These are phyloP conservation scores for Ustilago xerochloae DNA, from an alignment of 1,284 basidiomycete species.

Conservation along the genomic window DNA sequence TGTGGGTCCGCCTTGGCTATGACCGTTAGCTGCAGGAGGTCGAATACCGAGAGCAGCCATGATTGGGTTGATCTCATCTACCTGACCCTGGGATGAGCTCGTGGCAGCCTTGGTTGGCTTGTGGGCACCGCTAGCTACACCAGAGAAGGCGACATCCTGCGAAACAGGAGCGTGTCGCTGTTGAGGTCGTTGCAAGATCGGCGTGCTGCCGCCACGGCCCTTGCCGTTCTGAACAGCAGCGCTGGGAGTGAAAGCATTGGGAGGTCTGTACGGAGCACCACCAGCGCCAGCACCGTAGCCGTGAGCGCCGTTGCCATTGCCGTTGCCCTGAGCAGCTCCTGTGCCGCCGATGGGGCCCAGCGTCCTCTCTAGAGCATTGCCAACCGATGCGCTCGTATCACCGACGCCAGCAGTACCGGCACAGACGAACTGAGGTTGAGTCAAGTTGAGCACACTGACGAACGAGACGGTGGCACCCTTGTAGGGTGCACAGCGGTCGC, in stretches of 20 bases:
- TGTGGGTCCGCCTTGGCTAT: slow-evolving; percentile 11
- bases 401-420: slow-evolving; percentile 25
- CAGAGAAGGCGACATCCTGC: slow-evolving; percentile 48
- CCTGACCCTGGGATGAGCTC: slow-evolving; percentile 10
- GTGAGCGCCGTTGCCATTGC: slow-evolving; percentile 29
- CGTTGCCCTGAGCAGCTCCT: slow-evolving; percentile 27
- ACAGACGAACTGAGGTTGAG: slow-evolving; percentile 61
- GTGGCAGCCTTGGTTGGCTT: slow-evolving; percentile 31
- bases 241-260: slow-evolving; percentile 44
- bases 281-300: slow-evolving; percentile 30
- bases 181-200: slow-evolving; percentile 43
- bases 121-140: slow-evolving; percentile 47
- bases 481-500: slow-evolving; percentile 71
- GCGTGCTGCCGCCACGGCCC: slow-evolving; percentile 24
- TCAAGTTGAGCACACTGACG: slow-evolving; percentile 62
- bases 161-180: slow-evolving; percentile 41
- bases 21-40: slow-evolving; percentile 19
- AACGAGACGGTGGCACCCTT: slow-evolving; percentile 55
- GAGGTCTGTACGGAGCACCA: slow-evolving; percentile 34
- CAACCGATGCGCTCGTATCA: slow-evolving; percentile 44
- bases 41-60: slow-evolving; percentile 51
- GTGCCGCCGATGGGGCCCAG: slow-evolving; percentile 46
- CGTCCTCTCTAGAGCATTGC: slow-evolving; percentile 51
- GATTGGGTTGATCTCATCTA: slow-evolving; percentile 45
- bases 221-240: slow-evolving; percentile 24